Conservation (phyloP, 345 rosid genomes). For the Carallia brachiata region DNA sequence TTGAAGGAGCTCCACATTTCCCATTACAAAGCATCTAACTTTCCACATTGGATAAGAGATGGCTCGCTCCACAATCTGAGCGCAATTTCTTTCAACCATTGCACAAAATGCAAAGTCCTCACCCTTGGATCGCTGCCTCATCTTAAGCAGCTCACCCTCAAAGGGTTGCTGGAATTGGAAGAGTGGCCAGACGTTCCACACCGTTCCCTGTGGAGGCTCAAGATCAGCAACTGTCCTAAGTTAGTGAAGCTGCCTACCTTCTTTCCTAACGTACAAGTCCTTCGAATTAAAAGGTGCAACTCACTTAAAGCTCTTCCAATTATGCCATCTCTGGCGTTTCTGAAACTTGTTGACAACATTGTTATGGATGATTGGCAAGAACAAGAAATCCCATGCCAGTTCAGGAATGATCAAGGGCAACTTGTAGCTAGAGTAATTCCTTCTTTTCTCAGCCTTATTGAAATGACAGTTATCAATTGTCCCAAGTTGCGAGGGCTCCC, state of each 20-base stretch:
- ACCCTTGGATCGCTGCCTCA: conserved; percentile 5
- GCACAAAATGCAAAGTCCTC: conserved; percentile 20
- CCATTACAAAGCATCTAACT: conserved; percentile 8
- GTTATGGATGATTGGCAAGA: conserved; percentile 14
- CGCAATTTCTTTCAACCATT: conserved; percentile 9
- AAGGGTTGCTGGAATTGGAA: conserved; percentile 20
- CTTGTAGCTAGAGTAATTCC: too few species aligned
- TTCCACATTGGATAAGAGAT: conserved; percentile 24
- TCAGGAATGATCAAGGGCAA: background rate
- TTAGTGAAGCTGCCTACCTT: conserved; percentile 4
- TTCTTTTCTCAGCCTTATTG: background rate
- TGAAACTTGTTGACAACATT: conserved; percentile 16
- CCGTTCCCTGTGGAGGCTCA: background rate
- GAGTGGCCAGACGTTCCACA: background rate
- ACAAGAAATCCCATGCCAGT: fast-evolving
- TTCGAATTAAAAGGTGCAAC: conserved; percentile 23
- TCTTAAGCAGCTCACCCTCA: conserved; percentile 16
- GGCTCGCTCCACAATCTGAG: conserved; percentile 7
- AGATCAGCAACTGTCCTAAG: conserved; percentile 12
- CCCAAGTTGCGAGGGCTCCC: conserved; percentile 15
- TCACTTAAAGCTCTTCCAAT: conserved; percentile 18
- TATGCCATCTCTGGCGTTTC: conserved; percentile 2
- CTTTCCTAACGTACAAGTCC: background rate
- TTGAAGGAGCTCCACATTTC: conserved; percentile 15
- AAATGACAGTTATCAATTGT: conserved; percentile 7